A percentile compares a stretch with the other conserved stretches of the same genome.
These are phyloP conservation scores for Stellera chamaejasme DNA, from an alignment of 345 rosid species.

Conservation along the genomic window DNA sequence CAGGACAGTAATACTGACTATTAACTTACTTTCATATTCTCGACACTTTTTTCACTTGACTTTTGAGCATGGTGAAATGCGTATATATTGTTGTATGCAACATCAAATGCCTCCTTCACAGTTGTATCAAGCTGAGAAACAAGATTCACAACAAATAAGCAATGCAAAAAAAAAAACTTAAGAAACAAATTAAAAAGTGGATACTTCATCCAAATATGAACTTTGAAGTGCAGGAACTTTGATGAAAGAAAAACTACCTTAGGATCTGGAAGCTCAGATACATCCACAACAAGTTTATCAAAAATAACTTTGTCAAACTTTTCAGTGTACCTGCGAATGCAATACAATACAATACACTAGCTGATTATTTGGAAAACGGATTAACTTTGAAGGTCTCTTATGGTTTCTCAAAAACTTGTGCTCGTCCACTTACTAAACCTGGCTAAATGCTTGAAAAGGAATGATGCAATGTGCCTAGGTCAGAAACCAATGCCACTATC, in stretches of 20 bases:
- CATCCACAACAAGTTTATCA: constrained; percentile 44
- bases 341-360: not conserved
- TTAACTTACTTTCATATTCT: constrained; percentile 71
- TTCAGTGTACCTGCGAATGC: constrained; percentile 53
- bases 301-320: constrained; percentile 75
- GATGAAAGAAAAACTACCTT: constrained; percentile 31
- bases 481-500: too few relatives aligned
- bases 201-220: not conserved
- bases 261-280: constrained; percentile 58
- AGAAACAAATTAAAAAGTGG: not conserved
- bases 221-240: not conserved
- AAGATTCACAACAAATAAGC: constrained; percentile 1
- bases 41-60: constrained; percentile 50
- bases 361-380: too few relatives aligned
- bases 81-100: constrained; percentile 77
- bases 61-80: constrained; percentile 89
- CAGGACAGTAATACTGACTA: constrained; percentile 17
- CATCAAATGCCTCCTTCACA: constrained; percentile 72
- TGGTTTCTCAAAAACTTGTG: too few relatives aligned
- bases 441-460: too few relatives aligned
- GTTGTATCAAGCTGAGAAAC: constrained; percentile 48
- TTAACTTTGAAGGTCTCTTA: too few relatives aligned
- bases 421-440: too few relatives aligned
- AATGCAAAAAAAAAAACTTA: constrained; percentile 1
- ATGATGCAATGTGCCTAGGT: too few relatives aligned